A percentile compares a stretch with the other conserved stretches of the same genome.
phyloP scores from a whole-genome alignment of 371 early-diverging fungal species.

The Haplosporangium sp. region DNA sequence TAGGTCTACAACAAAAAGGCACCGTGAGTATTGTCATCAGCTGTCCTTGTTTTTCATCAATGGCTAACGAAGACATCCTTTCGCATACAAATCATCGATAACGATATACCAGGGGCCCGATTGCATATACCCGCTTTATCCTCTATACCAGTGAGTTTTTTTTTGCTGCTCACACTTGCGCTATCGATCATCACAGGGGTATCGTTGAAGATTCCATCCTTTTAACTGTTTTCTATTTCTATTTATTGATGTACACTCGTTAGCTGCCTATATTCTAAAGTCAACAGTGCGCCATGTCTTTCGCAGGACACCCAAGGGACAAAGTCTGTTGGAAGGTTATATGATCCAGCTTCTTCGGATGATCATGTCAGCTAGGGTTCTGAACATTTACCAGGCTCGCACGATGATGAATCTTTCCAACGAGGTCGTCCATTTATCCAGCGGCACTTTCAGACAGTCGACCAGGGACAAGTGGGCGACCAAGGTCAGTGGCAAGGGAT shows the following conservation, averaged over 20 bases:
- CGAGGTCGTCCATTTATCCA: slow-evolving; percentile 11
- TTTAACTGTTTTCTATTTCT: background rate
- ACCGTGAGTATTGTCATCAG: slow-evolving; percentile 1
- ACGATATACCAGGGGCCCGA: slow-evolving; percentile 22
- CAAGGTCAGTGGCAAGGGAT: slow-evolving; percentile 37
- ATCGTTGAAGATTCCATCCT: background rate
- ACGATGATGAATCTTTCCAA: slow-evolving; percentile 18
- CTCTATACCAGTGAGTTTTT: slow-evolving; percentile 32
- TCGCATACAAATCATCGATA: no score
- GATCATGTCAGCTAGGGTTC: slow-evolving; percentile 26
- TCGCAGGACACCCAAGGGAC: slow-evolving; percentile 43
- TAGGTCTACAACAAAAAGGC: background rate
- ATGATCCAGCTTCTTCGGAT: slow-evolving; percentile 26
- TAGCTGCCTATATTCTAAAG: slow-evolving; percentile 22
- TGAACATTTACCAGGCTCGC: slow-evolving; percentile 30
- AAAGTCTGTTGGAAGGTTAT: slow-evolving; percentile 5
- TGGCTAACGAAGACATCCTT: background rate
- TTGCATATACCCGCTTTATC: slow-evolving; percentile 44
- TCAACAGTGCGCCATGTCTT: slow-evolving; percentile 35
- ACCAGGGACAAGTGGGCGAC: slow-evolving; percentile 42
- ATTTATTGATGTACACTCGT: background rate
- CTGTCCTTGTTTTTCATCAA: background rate
- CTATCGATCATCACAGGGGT: background rate
- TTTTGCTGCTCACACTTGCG: background rate
- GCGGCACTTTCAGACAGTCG: slow-evolving; percentile 34